phyloP scores from a whole-genome alignment of 371 early-diverging fungal genomes.

The Basidiobolus heterosporus region DNA sequence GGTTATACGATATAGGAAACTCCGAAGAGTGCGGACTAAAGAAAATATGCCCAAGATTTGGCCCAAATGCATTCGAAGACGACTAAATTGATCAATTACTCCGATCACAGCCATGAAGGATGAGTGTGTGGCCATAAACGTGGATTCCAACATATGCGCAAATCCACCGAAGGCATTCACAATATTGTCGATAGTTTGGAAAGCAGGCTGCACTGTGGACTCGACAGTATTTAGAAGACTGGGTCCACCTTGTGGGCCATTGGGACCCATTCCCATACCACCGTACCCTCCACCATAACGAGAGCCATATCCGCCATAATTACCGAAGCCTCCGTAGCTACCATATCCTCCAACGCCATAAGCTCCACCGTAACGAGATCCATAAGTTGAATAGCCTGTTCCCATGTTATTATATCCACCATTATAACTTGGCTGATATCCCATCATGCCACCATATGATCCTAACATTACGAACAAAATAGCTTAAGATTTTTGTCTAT shows the following conservation, averaged over 20 bases:
- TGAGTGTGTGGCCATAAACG: conserved; percentile 89
- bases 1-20: conserved; percentile 33
- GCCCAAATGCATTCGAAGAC: conserved; percentile 65
- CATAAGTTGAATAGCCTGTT: conserved; percentile 14
- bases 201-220: conserved; percentile 70
- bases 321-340: conserved; percentile 26
- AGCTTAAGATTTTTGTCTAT: background rate
- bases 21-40: conserved; percentile 41
- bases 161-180: conserved; percentile 92
- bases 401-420: background rate
- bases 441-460: background rate
- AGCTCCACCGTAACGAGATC: conserved; percentile 14
- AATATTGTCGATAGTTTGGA: conserved; percentile 73
- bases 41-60: conserved; percentile 59
- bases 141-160: conserved; percentile 91
- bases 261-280: conserved; percentile 25
- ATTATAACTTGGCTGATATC: background rate
- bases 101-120: conserved; percentile 95
- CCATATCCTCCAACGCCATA: conserved; percentile 14
- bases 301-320: conserved; percentile 20
- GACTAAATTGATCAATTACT: conserved; percentile 87
- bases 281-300: conserved; percentile 22
- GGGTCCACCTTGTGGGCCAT: conserved; percentile 23
- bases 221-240: conserved; percentile 66
- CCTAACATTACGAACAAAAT: background rate